These are phyloP conservation scores for Magnusiomyces magnusii DNA, from an alignment of 1,139 yeast species.

Conservation along the genomic window DNA sequence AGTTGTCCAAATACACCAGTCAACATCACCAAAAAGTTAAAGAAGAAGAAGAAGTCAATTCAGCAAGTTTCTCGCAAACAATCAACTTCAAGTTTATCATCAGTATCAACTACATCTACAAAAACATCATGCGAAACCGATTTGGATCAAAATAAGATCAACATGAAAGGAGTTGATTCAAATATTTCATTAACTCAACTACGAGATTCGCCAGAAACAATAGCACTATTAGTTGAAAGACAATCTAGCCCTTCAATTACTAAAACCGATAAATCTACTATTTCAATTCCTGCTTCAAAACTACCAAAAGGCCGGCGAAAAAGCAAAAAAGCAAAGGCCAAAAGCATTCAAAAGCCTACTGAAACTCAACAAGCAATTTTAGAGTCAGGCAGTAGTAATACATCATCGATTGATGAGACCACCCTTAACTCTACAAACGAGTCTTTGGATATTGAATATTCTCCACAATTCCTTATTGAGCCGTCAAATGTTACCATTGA, in stretches of 20 bases:
- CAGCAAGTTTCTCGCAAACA: background rate
- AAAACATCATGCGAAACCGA: background rate
- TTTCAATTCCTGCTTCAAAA: background rate
- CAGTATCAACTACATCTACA: too few species aligned
- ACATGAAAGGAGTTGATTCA: background rate
- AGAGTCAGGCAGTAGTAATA: background rate
- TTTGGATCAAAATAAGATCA: background rate
- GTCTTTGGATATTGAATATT: conserved; percentile 1
- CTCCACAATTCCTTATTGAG: conserved; percentile 27
- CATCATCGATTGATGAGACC: background rate
- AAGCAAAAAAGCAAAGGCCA: conserved; percentile 6
- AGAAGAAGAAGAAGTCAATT: background rate
- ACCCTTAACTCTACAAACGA: background rate
- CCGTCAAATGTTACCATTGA: conserved; percentile 18
- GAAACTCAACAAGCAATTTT: background rate
- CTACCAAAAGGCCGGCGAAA: background rate
- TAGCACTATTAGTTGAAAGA: too few species aligned
- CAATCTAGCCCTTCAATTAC: too few species aligned
- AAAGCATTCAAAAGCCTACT: conserved; percentile 3
- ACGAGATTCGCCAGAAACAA: background rate
- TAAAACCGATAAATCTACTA: background rate
- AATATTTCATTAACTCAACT: background rate
- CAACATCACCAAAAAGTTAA: background rate
- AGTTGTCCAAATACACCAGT: too few species aligned
- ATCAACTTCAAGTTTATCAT: background rate